These are phyloP conservation scores for Wallacemonas sp. DNA, from an alignment of 208 protist genomes.

Conservation along the genomic window DNA sequence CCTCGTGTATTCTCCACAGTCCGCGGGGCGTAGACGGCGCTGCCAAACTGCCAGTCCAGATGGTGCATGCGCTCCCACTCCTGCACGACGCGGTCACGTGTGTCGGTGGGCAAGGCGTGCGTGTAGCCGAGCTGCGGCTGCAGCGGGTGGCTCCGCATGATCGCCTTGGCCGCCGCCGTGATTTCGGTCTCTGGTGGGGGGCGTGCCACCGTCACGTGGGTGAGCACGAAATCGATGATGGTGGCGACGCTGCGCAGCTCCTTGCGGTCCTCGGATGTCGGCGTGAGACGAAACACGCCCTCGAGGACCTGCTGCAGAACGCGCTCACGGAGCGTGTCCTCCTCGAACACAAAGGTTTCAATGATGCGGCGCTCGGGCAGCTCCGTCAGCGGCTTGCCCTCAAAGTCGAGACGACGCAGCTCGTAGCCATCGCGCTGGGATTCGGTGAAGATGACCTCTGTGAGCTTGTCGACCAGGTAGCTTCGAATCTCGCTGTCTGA, in stretches of 20 bases:
- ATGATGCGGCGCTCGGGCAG: conserved; percentile 88
- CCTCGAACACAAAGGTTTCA: conserved; percentile 88
- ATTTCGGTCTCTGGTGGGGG: conserved; percentile 29
- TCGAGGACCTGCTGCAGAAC: conserved; percentile 87
- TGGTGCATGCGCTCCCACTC: conserved; percentile 91
- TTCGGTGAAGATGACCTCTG: conserved; percentile 87
- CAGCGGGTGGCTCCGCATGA: conserved; percentile 69
- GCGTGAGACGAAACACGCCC: conserved; percentile 78
- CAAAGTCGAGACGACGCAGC: conserved; percentile 89
- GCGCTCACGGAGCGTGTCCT: conserved; percentile 88
- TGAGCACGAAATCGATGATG: conserved; percentile 86
- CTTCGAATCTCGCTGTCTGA: conserved; percentile 59
- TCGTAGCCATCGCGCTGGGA: conserved; percentile 91
- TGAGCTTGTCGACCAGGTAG: conserved; percentile 82
- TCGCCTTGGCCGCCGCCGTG: conserved; percentile 55
- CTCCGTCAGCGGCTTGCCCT: conserved; percentile 88
- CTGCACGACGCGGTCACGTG: conserved; percentile 68
- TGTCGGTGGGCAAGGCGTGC: conserved; percentile 84
- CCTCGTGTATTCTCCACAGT: conserved; percentile 66
- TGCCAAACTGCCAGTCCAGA: conserved; percentile 92
- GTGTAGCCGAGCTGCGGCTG: conserved; percentile 87
- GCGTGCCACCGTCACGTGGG: conserved; percentile 73
- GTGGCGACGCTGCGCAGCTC: conserved; percentile 83
- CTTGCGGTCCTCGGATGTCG: conserved; percentile 72
- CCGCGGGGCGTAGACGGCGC: conserved; percentile 83